A percentile compares a stretch with the other conserved stretches of the same genome.
phyloP scores from a whole-genome alignment of 257 asterid genomes.

The Nicotiana attenuata region DNA sequence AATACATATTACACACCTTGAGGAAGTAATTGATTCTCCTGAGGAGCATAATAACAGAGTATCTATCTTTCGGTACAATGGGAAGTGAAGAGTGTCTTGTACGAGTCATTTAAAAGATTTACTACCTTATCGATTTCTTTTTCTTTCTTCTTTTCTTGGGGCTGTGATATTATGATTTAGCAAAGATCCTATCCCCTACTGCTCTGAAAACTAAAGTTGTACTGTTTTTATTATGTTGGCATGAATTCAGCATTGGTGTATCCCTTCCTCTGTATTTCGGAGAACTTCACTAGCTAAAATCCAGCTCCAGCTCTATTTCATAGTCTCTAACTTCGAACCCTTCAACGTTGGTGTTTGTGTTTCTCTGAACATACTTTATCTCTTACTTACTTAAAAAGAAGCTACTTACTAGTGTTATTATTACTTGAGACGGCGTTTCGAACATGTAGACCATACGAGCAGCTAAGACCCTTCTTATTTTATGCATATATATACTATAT shows the following conservation, averaged over 20 bases:
- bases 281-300: no score
- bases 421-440: no score
- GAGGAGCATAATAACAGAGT: background rate
- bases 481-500: no score
- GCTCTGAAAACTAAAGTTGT: background rate
- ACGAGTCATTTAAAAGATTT: background rate
- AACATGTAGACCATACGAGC: no score
- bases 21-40: conserved; percentile 33
- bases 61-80: background rate
- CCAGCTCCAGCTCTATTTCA: no score
- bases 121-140: background rate
- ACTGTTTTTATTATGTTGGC: background rate
- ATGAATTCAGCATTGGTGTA: conserved; percentile 33
- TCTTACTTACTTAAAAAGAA: no score
- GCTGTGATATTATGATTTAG: background rate
- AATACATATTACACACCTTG: conserved; percentile 61
- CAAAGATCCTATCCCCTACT: background rate
- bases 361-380: no score
- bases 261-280: conserved; percentile 54
- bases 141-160: background rate
- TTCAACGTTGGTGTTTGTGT: no score
- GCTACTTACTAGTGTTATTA: no score
- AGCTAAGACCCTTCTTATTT: no score
- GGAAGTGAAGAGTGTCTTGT: background rate
- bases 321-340: no score